Base-by-base conservation (phyloP, 176 grass and related monocot species). In the Lolium multiflorum region DNA sequence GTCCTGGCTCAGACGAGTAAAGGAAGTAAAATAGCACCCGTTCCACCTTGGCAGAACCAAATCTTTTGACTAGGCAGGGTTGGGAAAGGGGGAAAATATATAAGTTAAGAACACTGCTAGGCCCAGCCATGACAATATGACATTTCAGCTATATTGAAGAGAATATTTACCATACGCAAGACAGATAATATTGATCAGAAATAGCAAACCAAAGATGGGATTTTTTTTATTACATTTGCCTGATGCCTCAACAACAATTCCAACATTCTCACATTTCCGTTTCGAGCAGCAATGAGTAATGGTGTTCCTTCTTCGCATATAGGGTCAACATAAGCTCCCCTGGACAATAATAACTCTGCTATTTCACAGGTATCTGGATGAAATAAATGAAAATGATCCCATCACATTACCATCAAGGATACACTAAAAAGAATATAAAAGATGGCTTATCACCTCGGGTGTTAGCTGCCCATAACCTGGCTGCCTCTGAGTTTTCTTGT, bases 281-380 rank as follows among this genome's bases (percentile, higher is more conserved):
- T 26, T 26, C 25, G 10, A 26, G 60, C 60, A 63, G 60, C 60
- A 63, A 63, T 10, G 60, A 4, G 21, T 13, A 63, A 11, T 26
- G 60, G 60, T 63, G 60, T 63, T 63, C 22, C 22, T 3, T 13
- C 0, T 63, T 12, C 22, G 24, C 50, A 47, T 47, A 86, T 14
- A 54, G 84, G 74, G 37, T 86, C 48, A 78, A 86, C 74, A 26
- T 63, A 63, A 25, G 11, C 60, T 63, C 20, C 57, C 57, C 57
- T 21, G 20, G 57, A 22, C 20, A 22, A 22, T 59, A 22, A 26
- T 26, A 22, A 59, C 57, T 59, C 20, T 22, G 57, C 57, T 63
- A 63, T 63, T 63, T 63, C 60, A 26, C 20, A 60, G 58, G n/a
- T 24, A 61, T 61, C 58, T 61, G 58, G n/a, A 83, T 25, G 3